Conservation (phyloP, 2,329 filamentous ascomycete genomes). For the Rutstroemia sydowiana region DNA sequence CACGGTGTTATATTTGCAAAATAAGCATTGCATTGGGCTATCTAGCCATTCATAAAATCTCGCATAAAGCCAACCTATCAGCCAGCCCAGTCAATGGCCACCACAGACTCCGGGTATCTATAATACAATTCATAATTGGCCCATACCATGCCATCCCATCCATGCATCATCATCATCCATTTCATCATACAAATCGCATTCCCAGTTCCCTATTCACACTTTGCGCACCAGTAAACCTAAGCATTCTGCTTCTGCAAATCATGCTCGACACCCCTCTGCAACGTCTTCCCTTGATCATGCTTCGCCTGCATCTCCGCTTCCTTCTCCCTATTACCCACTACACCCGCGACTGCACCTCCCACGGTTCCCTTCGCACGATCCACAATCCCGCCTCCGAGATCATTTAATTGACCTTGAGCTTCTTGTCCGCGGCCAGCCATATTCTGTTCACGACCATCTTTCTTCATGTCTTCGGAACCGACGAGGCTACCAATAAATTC, state of each 20-base stretch:
- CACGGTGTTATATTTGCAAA: no score
- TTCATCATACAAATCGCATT: no score
- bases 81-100: background rate
- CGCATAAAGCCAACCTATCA: background rate
- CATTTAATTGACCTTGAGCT: conserved; percentile 71
- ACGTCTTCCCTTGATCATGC: conserved; percentile 78
- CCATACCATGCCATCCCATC: no score
- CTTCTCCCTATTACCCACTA: conserved; percentile 62
- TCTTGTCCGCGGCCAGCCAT: conserved; percentile 72
- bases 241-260: conserved; percentile 60
- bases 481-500: conserved; percentile 69
- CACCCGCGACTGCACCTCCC: conserved; percentile 60
- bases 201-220: background rate
- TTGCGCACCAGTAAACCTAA: background rate
- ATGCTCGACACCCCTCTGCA: conserved; percentile 73
- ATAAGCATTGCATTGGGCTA: background rate
- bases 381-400: conserved; percentile 60
- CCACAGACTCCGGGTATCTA: no score
- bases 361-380: conserved; percentile 65
- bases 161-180: no score
- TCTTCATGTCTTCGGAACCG: conserved; percentile 71
- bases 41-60: background rate
- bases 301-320: conserved; percentile 56
- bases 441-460: conserved; percentile 70
- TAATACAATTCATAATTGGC: no score